Percentiles rank a stretch among this genome's conserved stretches.
Conservation (phyloP, 2,329 filamentous ascomycete species). For the Diaporthe batatas region DNA sequence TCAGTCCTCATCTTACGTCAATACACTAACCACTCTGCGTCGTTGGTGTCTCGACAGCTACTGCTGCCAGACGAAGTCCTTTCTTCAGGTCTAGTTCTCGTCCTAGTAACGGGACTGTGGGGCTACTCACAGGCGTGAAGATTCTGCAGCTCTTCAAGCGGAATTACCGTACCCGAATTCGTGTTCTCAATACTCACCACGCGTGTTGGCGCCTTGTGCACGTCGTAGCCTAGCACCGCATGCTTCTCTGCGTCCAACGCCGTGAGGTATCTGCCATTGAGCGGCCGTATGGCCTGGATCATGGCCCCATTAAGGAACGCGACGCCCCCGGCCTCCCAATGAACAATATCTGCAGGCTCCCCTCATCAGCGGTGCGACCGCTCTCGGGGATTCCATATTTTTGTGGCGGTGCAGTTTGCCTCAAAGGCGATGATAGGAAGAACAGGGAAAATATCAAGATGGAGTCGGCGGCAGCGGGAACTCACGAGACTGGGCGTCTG, state of each 20-base stretch:
- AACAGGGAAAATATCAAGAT: too few relatives aligned
- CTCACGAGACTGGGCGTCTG: conserved; percentile 62
- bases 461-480: not conserved
- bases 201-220: conserved; percentile 57
- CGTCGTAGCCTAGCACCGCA: conserved; percentile 56
- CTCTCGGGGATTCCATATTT: not conserved
- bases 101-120: not conserved
- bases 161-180: conserved; percentile 9
- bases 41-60: not conserved
- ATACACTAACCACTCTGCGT: too few relatives aligned
- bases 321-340: conserved; percentile 68
- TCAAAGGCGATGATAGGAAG: not conserved
- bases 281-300: conserved; percentile 59
- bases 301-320: conserved; percentile 75
- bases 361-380: not conserved
- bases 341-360: conserved; percentile 72
- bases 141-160: conserved; percentile 9
- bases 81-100: not conserved
- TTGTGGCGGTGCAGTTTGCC: not conserved
- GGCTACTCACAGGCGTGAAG: conserved; percentile 10
- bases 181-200: conserved; percentile 60
- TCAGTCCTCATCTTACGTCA: not conserved
- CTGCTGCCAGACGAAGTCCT: not conserved
- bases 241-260: conserved; percentile 56
- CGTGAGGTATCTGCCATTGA: conserved; percentile 57